Evolutionary conservation across 345 rosid genomes (phyloP), one percentile per base, ranked within the genome.

Genomic region (Kandelia obovata): DNA sequence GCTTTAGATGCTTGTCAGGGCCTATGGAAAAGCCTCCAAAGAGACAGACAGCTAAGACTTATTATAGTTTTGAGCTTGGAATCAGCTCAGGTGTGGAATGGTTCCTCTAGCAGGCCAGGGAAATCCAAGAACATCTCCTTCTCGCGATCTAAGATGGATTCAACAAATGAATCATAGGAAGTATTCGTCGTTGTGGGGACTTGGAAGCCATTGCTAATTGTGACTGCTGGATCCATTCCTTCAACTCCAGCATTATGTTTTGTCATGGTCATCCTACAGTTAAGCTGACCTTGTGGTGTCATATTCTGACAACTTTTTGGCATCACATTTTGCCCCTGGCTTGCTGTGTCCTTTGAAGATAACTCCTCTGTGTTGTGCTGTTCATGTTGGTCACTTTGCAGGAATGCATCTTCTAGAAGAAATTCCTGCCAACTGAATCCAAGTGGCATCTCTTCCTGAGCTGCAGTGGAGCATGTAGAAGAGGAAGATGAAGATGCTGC

Each of bases 381-480:
- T 39, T 68, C 84, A 58, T 67, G 77, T 11, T 60, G n/a, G n/a
- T 69, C 72, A 5, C 61, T 61, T 10, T 79, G 77, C 46, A 82
- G 68, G 37, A 73, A 53, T 1, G n/a, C 76, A 46, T 85, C 92
- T 30, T 89, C 96, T 20, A 94, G 83, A 73, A 91, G 96, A 70
- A 91, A 89, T 76, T 94, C 95, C 1, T 85, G 79, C 98, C 98
- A 94, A 7, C 85, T 80, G 78, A 85, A 91, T 71, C 56, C 76
- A 21, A 67, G 61, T 34, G 76, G 65, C 0, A 81, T 63, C 57
- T 60, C 75, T 70, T 81, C 86, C 57, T 80, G 83, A 28, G 80
- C 83, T 27, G 85, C 86, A 37, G 87, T 72, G 25, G 96, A 88
- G 73, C 84, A 81, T 21, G 88, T 75, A 5, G 96, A 81, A 63